Percentiles rank a stretch among this genome's conserved stretches.
These are phyloP conservation scores for Odontarrhena argentea DNA, from an alignment of 345 rosid genomes.

Conservation along the genomic window DNA sequence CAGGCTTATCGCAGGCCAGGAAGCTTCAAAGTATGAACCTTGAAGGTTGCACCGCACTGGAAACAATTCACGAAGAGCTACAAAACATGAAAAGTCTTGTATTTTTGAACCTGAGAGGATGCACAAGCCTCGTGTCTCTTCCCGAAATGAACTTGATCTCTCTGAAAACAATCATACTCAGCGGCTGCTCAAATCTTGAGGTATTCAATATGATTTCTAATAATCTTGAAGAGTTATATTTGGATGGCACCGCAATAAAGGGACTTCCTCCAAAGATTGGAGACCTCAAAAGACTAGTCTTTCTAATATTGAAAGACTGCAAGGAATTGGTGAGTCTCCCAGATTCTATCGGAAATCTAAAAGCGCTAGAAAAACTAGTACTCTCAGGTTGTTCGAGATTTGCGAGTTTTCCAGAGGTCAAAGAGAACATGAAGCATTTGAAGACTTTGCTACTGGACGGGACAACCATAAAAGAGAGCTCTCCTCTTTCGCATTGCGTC, in stretches of 20 bases:
- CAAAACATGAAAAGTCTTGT: constrained; percentile 31
- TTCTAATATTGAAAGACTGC: constrained; percentile 19
- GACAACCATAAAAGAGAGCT: constrained; percentile 8
- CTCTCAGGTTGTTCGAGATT: constrained; percentile 26
- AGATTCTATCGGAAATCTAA: constrained; percentile 13
- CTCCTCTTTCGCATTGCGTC: neutral
- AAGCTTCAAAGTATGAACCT: constrained; percentile 34
- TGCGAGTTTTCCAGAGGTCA: constrained; percentile 13
- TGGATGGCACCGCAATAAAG: constrained; percentile 30
- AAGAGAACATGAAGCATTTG: constrained; percentile 8
- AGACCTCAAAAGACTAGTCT: constrained; percentile 1
- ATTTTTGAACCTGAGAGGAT: constrained; percentile 27
- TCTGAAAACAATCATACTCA: constrained; percentile 25
- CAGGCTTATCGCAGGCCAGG: constrained; percentile 31
- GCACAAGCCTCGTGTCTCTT: constrained; percentile 20
- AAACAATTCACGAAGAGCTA: neutral
- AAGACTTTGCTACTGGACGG: constrained; percentile 33
- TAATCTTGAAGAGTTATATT: constrained; percentile 14
- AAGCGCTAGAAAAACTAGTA: constrained; percentile 22
- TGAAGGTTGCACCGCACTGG: constrained; percentile 23
- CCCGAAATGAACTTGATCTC: constrained; percentile 13
- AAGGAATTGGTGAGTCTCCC: constrained; percentile 5
- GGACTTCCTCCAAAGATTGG: constrained; percentile 14
- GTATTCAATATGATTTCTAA: constrained; percentile 11
- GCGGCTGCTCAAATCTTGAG: constrained; percentile 30